Evolutionary conservation across 2,329 filamentous ascomycete species (phyloP), one percentile per base, ranked within the genome.

Genomic region (Geosmithia flava): DNA sequence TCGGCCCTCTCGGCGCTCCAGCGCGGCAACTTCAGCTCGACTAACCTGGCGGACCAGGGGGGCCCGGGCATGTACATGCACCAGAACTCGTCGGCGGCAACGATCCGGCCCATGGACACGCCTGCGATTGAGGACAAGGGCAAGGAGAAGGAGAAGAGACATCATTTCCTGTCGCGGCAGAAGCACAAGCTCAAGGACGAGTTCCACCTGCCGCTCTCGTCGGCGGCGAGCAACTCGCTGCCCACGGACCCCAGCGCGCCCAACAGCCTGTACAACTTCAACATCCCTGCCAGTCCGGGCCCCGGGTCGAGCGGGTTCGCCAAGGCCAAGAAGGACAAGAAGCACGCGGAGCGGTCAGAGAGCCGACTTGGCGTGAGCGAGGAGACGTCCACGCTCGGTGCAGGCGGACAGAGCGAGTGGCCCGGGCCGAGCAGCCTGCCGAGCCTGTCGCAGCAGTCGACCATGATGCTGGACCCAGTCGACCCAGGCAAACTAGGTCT

Each of bases 291-390:
- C 7, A 88, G 83, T 51, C 85, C 86, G 1, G 82, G 76, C 0
- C 79, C 81, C 15, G 75, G 73, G 46, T 75, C 72, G 47, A 75
- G 73, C 23, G 71, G 76, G 30, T 95, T 97, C 61, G 75, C 82
- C 39, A 94, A 93, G 66, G 85, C 83, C 3, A 85, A 93, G 59
- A 91, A 85, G 50, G 88, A 95, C 59, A 95, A 91, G 70, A 85
- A 83, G 62, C 33, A 37, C 13, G 82, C 86, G 52, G 83, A 87
- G 53, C 80, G 81, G 54, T 73, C 68, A 49, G 62, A 70, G 7
- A 67, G 62, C 51, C 67, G 69, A 13, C 63, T 79, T 37, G 80
- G 66, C 53, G 74, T 77, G 67, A 73, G 81, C 50, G 80, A 66
- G 52, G 74, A 77, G 67, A 66, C 68, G 17, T 37, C 33, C 13